Evolutionary conservation across 495 filamentous ascomycete species (phyloP).

Genomic region (Penicillium flavigenum): DNA sequence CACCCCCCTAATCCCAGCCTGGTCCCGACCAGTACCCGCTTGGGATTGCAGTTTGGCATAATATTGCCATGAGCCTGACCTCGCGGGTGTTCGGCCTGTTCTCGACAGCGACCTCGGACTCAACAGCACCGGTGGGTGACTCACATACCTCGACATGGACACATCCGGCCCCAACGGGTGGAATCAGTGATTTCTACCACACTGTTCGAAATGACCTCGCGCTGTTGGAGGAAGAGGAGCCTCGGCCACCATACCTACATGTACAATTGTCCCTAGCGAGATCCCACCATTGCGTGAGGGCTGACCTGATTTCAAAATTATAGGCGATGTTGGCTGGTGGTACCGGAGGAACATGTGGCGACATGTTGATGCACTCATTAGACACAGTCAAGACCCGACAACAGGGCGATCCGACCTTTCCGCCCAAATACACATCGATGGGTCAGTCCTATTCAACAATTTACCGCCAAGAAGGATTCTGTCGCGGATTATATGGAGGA

Average conservation of each 20-base stretch:
- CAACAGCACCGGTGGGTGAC: constrained; percentile 18
- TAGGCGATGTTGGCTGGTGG: constrained; percentile 96
- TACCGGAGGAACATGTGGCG: constrained; percentile 83
- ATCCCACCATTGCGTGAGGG: background rate
- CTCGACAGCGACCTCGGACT: constrained; percentile 36
- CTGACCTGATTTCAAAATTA: constrained; percentile 10
- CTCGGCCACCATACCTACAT: constrained; percentile 63
- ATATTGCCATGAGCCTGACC: constrained; percentile 50
- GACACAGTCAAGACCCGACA: constrained; percentile 99
- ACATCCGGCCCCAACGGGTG: background rate
- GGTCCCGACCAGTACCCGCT: constrained; percentile 35
- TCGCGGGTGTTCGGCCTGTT: constrained; percentile 48
- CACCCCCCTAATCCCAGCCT: constrained; percentile 22
- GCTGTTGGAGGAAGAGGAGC: constrained; percentile 47
- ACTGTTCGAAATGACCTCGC: constrained; percentile 17
- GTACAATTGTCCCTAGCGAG: constrained; percentile 41
- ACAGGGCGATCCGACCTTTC: constrained; percentile 90
- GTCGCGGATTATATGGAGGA: constrained; percentile 88
- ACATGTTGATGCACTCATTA: constrained; percentile 98
- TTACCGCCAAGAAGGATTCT: constrained; percentile 84
- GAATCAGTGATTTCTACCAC: constrained; percentile 13
- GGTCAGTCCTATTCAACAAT: constrained; percentile 88
- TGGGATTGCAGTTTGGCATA: constrained; percentile 32
- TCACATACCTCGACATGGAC: constrained; percentile 13
- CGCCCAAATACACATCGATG: constrained; percentile 87